These are phyloP conservation scores for Boletus fagicola DNA, from an alignment of 768 basidiomycete genomes.

Conservation along the genomic window DNA sequence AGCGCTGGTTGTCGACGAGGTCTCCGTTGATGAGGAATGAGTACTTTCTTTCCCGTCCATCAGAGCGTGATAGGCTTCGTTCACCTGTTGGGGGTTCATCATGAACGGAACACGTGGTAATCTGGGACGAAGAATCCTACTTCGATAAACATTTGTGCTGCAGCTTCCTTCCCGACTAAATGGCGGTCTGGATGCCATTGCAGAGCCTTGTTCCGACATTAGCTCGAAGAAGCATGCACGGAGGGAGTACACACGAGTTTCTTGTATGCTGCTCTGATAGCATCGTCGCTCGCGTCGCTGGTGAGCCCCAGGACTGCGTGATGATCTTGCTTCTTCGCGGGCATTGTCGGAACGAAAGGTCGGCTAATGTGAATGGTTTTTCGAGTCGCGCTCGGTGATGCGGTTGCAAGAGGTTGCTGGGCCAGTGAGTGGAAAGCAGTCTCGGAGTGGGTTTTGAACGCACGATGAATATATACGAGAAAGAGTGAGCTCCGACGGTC, in stretches of 20 bases:
- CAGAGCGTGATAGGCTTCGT: slow-evolving; percentile 54
- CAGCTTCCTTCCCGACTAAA: slow-evolving; percentile 46
- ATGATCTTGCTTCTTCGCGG: slow-evolving; percentile 26
- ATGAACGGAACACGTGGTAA: not conserved
- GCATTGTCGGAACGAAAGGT: slow-evolving; percentile 27
- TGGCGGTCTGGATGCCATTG: slow-evolving; percentile 71
- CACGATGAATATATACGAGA: slow-evolving; percentile 28
- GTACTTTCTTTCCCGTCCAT: slow-evolving; percentile 42
- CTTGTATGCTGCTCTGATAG: slow-evolving; percentile 61
- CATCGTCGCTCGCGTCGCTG: slow-evolving; percentile 46
- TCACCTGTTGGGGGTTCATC: slow-evolving; percentile 38
- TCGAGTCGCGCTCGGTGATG: slow-evolving; percentile 8
- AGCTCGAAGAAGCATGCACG: slow-evolving; percentile 24
- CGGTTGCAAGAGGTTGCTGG: slow-evolving; percentile 6
- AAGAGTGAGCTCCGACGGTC: slow-evolving; percentile 21
- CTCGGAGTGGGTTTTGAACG: slow-evolving; percentile 11
- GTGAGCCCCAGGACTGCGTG: slow-evolving; percentile 47
- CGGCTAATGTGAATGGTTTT: slow-evolving; percentile 10
- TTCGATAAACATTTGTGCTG: slow-evolving; percentile 57
- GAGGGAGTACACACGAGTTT: slow-evolving; percentile 46
- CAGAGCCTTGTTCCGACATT: slow-evolving; percentile 43
- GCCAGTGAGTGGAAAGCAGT: slow-evolving; percentile 12
- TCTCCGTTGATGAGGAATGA: slow-evolving; percentile 28
- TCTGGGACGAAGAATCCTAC: slow-evolving; percentile 34
- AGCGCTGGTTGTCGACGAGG: slow-evolving; percentile 24